A percentile compares a stretch with the other conserved stretches of the same genome.
Conservation (phyloP, 371 early-diverging fungal genomes). For the Mucor lusitanicus region DNA sequence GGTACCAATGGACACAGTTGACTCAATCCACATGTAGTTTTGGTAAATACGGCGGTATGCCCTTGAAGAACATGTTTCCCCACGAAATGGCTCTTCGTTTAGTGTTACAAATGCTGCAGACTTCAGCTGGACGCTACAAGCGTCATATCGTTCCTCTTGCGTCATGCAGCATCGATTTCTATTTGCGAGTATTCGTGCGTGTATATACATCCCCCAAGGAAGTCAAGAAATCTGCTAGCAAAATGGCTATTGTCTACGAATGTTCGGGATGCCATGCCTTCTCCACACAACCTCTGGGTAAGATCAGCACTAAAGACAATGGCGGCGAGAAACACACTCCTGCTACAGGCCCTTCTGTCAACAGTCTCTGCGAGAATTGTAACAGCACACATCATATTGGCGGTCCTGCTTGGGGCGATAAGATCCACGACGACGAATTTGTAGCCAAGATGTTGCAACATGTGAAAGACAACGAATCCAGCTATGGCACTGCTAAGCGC, state of each 20-base stretch:
- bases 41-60: conserved; percentile 95
- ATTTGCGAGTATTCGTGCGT: conserved; percentile 98
- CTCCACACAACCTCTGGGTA: conserved; percentile 72
- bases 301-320: conserved; percentile 47
- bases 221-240: conserved; percentile 79
- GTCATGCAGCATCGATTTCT: conserved; percentile 98
- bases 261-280: conserved; percentile 86
- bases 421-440: conserved; percentile 86
- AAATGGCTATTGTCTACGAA: conserved; percentile 79
- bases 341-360: conserved; percentile 67
- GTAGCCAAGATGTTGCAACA: conserved; percentile 70
- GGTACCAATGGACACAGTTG: not conserved
- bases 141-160: conserved; percentile 91
- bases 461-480: conserved; percentile 56
- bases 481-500: conserved; percentile 80
- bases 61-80: conserved; percentile 79
- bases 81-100: conserved; percentile 92
- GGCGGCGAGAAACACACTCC: conserved; percentile 61
- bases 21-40: conserved; percentile 47
- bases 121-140: conserved; percentile 88
- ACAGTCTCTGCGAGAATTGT: conserved; percentile 73
- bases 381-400: conserved; percentile 76
- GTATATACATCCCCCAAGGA: conserved; percentile 79
- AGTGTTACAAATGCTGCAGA: conserved; percentile 84
- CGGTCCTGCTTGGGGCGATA: conserved; percentile 94